Base-by-base conservation (phyloP, 345 rosid genomes). In the Linum usitatissimum region DNA sequence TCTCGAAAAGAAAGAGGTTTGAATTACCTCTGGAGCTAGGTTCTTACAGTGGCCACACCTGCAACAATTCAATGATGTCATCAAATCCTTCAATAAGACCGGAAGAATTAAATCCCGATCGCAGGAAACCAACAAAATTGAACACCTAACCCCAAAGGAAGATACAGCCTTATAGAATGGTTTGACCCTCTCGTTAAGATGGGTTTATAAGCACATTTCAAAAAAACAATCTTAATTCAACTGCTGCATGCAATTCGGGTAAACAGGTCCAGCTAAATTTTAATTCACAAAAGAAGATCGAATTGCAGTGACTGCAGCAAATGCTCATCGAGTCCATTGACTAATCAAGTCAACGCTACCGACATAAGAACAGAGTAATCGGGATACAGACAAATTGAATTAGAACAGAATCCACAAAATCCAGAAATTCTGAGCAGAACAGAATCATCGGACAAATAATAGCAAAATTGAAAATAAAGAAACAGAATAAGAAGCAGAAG, bases 41-140 rank as follows among this genome's bases (percentile, higher is more conserved):
- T 72, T 81, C 82, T 84, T 78, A 66, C 99, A 87, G 79, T 93
- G 99, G 2, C 97, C 99, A 63, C 97, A 93, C 99, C 99, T 90
- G 81, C 54, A 66, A 64, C 30, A 60, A 34, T 53, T 69, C 48
- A 6, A 57, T 31, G 15, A 21, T 21, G 31, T 45, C 13, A 2
- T 30, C 55, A 30, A 45, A 45, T 45, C 10, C 48, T 17, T 23
- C 0, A 2, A 15, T 10, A 45, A 30, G 13, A 45, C 45, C 4
- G 28, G 13, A 15, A 3, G 59, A 51, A n/a, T 20, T 18, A 49
- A n/a, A 28, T 34, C 39, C 31, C 21, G 0, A 15, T 21, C 6
- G 18, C 9, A 28, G 39, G 56, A 8, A 2, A 67, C 57, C 19
- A 23, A 60, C 0, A 58, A 20, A 21, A 21, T 45, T 14, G 38